These are phyloP conservation scores for Leishmania tropica DNA, from an alignment of 208 protist species.

Conservation along the genomic window DNA sequence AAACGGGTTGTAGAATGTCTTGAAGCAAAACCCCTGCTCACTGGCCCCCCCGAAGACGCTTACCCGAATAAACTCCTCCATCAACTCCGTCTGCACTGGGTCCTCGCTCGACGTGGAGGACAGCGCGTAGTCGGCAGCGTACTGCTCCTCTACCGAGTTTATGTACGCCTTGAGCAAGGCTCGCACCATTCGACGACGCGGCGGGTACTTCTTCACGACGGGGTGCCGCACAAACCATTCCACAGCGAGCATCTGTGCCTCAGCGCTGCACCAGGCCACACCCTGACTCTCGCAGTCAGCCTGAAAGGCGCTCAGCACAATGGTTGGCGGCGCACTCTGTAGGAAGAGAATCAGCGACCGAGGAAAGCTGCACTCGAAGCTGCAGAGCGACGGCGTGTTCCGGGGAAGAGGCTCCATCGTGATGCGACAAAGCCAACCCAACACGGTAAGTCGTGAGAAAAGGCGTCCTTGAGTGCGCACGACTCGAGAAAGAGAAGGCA, in stretches of 20 bases:
- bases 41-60: constrained; percentile 18
- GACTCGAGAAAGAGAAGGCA: background rate
- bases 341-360: constrained; percentile 66
- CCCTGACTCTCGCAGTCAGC: constrained; percentile 52
- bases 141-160: constrained; percentile 52
- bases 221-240: constrained; percentile 65
- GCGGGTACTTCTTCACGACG: constrained; percentile 51
- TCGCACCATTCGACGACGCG: constrained; percentile 52
- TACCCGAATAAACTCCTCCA: constrained; percentile 66
- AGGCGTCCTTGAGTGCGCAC: background rate
- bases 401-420: constrained; percentile 6
- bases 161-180: constrained; percentile 74
- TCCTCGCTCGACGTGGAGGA: constrained; percentile 32
- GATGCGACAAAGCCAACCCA: background rate
- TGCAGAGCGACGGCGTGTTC: constrained; percentile 14
- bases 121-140: constrained; percentile 5
- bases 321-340: constrained; percentile 58
- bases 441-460: background rate
- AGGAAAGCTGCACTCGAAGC: constrained; percentile 32
- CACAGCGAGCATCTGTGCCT: constrained; percentile 58
- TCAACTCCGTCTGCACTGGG: constrained; percentile 49
- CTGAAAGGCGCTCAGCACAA: constrained; percentile 69
- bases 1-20: constrained; percentile 66
- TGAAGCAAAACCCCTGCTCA: constrained; percentile 59
- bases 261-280: constrained; percentile 52